Percentiles rank a stretch among this genome's conserved stretches.
These are phyloP conservation scores for Globisporangium cystogenes DNA, from an alignment of 352 stramenopile species.

Conservation along the genomic window DNA sequence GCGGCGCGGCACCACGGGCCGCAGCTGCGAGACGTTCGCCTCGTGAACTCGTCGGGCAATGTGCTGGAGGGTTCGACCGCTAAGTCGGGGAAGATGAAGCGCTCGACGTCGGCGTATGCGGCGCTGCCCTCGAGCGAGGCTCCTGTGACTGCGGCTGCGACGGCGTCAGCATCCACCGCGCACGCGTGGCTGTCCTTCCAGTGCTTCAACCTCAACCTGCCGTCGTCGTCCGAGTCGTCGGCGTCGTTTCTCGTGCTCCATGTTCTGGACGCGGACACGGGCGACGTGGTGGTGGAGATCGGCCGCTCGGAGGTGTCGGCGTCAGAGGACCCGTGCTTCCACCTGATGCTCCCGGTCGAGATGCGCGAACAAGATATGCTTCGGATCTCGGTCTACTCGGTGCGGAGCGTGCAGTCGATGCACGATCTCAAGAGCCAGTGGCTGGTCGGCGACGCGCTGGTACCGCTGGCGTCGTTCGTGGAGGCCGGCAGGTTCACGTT, in stretches of 20 bases:
- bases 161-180: neutral
- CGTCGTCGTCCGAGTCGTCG: slow-evolving; percentile 29
- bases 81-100: slow-evolving; percentile 9
- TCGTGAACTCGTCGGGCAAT: slow-evolving; percentile 11
- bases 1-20: neutral
- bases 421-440: slow-evolving; percentile 67
- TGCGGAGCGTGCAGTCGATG: slow-evolving; percentile 48
- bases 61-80: neutral
- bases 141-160: neutral
- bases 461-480: slow-evolving; percentile 52
- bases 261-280: slow-evolving; percentile 38
- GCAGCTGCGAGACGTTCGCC: slow-evolving; percentile 1
- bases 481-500: slow-evolving; percentile 15
- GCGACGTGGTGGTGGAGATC: slow-evolving; percentile 41
- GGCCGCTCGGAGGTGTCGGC: slow-evolving; percentile 70
- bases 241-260: slow-evolving; percentile 72
- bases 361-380: slow-evolving; percentile 44
- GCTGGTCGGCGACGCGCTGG: slow-evolving; percentile 58
- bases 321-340: slow-evolving; percentile 67
- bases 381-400: slow-evolving; percentile 62
- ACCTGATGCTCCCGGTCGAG: slow-evolving; percentile 70
- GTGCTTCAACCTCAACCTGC: slow-evolving; percentile 73
- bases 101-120: slow-evolving; percentile 8
- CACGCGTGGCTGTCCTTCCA: slow-evolving; percentile 81
- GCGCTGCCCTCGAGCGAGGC: neutral